Conservation (phyloP, 2,329 filamentous ascomycete species). For the Didymella segeticola region DNA sequence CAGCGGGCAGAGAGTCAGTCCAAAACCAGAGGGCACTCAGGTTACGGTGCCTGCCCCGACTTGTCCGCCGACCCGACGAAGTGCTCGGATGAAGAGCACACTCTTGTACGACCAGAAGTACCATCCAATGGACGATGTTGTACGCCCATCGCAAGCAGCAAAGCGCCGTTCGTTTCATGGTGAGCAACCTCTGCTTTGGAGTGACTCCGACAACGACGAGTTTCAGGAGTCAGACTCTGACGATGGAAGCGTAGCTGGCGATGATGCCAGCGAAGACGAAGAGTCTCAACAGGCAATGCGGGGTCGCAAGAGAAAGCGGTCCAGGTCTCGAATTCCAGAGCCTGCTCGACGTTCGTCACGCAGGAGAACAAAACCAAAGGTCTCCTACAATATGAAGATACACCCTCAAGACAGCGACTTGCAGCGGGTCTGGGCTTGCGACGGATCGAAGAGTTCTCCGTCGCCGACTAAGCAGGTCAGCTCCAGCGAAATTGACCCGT, state of each 20-base stretch:
- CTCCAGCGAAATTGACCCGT: too few species aligned
- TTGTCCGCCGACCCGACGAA: slow-evolving; percentile 1
- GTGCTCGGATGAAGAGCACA: slow-evolving; percentile 18
- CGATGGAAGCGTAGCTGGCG: background rate
- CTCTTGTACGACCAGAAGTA: slow-evolving; percentile 42
- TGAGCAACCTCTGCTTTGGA: slow-evolving; percentile 3
- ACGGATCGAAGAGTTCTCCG: slow-evolving; percentile 8
- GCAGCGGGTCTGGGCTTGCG: slow-evolving; percentile 6
- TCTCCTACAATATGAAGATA: slow-evolving; percentile 34
- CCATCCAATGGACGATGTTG: slow-evolving; percentile 43
- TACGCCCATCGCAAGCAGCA: slow-evolving; percentile 36
- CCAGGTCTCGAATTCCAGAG: background rate
- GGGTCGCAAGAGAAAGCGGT: slow-evolving; percentile 19
- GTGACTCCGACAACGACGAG: slow-evolving; percentile 3
- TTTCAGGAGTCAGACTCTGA: slow-evolving; percentile 9
- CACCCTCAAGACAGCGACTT: slow-evolving; percentile 41
- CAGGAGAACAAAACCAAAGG: slow-evolving; percentile 19
- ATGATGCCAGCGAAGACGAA: slow-evolving; percentile 15
- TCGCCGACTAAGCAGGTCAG: slow-evolving; percentile 1
- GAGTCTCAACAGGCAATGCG: slow-evolving; percentile 3
- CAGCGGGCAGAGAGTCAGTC: background rate
- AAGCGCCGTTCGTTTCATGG: slow-evolving; percentile 35
- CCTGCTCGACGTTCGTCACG: slow-evolving; percentile 36
- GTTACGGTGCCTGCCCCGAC: background rate
- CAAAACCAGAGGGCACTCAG: background rate